Evolutionary conservation across 768 basidiomycete species (phyloP).

Genomic region (Neoboletus subvelutipes): DNA sequence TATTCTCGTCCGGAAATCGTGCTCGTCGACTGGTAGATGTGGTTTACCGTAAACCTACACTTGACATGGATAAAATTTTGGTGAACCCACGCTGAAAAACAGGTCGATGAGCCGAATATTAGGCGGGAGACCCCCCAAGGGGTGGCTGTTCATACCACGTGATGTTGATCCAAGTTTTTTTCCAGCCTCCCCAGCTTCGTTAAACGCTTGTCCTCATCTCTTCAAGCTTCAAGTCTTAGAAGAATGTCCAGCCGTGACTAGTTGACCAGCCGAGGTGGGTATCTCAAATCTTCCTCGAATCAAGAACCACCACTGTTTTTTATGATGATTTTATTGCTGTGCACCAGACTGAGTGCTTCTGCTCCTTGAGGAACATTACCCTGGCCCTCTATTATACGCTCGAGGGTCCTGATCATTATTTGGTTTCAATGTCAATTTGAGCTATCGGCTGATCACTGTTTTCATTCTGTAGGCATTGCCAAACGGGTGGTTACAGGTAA

Average conservation of each 20-base stretch:
- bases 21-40: background rate
- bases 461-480: background rate
- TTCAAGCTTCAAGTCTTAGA: background rate
- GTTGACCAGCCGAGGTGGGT: constrained; percentile 4
- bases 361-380: constrained; percentile 34
- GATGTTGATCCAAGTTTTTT: background rate
- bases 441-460: background rate
- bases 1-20: background rate
- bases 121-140: too few species aligned
- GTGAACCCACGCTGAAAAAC: background rate
- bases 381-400: constrained; percentile 35
- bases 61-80: background rate
- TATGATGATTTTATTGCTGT: constrained; percentile 37
- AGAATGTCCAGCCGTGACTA: background rate
- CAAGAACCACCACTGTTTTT: background rate
- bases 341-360: constrained; percentile 36
- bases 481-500: background rate
- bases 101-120: too few species aligned
- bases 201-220: background rate
- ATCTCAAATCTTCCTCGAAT: background rate
- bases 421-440: background rate
- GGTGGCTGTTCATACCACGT: background rate
- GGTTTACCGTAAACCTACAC: background rate
- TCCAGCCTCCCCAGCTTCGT: background rate
- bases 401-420: constrained; percentile 31